Percentiles rank a stretch among this genome's conserved stretches.
phyloP scores from a whole-genome alignment of 2,329 filamentous ascomycete species.

The Talaromyces sp. region DNA sequence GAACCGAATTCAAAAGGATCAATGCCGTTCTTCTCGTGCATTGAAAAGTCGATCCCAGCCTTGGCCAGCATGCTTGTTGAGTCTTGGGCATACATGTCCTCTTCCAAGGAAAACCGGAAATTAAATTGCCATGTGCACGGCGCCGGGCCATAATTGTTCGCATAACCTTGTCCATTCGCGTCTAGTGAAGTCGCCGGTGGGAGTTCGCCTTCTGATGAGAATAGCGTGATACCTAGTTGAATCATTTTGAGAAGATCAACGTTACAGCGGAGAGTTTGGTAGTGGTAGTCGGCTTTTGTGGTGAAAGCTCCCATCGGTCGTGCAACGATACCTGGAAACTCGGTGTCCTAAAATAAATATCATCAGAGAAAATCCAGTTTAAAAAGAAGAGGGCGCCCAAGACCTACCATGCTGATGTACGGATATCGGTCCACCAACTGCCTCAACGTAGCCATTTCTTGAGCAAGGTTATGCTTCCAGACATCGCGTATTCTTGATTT shows the following conservation, averaged over 20 bases:
- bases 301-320: constrained; percentile 91
- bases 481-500: constrained; percentile 90
- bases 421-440: constrained; percentile 84
- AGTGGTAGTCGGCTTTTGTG: constrained; percentile 96
- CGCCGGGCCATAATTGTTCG: constrained; percentile 53
- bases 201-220: constrained; percentile 83
- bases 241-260: constrained; percentile 98
- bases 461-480: constrained; percentile 85
- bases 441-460: constrained; percentile 83
- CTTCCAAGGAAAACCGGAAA: constrained; percentile 89
- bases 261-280: constrained; percentile 94
- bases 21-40: constrained; percentile 83
- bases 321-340: constrained; percentile 96
- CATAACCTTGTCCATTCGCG: constrained; percentile 46
- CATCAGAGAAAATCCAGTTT: neutral
- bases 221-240: constrained; percentile 90
- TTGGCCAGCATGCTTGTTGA: constrained; percentile 88
- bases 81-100: constrained; percentile 96
- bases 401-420: constrained; percentile 91
- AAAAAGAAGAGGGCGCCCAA: neutral
- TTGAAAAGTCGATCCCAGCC: constrained; percentile 86
- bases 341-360: constrained; percentile 68
- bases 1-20: constrained; percentile 85
- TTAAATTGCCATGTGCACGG: constrained; percentile 99
- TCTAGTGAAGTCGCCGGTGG: constrained; percentile 65